Percentiles rank a stretch among this genome's conserved stretches.
These are phyloP conservation scores for Xanthoconium separans DNA, from an alignment of 1,284 basidiomycete genomes.

Conservation along the genomic window DNA sequence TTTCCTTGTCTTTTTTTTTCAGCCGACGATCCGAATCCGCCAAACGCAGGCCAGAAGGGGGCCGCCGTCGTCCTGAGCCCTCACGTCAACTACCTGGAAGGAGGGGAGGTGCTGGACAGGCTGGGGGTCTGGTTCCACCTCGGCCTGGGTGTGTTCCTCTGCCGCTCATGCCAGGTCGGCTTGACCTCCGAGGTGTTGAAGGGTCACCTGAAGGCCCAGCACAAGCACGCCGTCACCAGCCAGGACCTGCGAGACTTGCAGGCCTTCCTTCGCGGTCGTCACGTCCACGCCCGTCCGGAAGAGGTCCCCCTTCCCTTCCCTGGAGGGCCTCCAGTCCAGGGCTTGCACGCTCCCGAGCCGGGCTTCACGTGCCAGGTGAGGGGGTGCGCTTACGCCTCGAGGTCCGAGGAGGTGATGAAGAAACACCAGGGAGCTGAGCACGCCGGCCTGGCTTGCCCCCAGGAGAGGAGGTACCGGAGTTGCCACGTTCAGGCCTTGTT, in stretches of 20 bases:
- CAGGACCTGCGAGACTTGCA: not conserved
- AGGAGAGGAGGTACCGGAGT: not conserved
- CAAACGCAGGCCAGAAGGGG: no score
- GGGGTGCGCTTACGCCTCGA: not conserved
- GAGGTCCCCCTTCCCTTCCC: not conserved
- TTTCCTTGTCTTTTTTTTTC: no score
- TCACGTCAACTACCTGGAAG: not conserved
- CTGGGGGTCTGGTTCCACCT: not conserved
- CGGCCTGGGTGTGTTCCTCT: not conserved
- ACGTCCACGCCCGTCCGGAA: not conserved
- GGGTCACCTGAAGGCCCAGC: not conserved
- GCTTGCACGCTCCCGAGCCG: not conserved
- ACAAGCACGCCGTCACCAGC: not conserved
- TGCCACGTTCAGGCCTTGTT: not conserved
- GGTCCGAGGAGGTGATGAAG: not conserved
- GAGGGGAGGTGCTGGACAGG: not conserved
- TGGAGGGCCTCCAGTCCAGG: not conserved
- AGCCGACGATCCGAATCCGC: no score
- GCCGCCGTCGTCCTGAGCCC: not conserved
- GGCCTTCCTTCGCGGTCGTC: not conserved
- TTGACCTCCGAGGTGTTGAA: not conserved
- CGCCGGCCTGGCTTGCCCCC: not conserved
- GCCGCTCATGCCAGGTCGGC: not conserved
- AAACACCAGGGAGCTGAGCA: not conserved
- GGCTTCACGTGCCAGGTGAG: not conserved